These are phyloP conservation scores for Calonectria fujianensis DNA, from an alignment of 2,329 filamentous ascomycete species.

Conservation along the genomic window DNA sequence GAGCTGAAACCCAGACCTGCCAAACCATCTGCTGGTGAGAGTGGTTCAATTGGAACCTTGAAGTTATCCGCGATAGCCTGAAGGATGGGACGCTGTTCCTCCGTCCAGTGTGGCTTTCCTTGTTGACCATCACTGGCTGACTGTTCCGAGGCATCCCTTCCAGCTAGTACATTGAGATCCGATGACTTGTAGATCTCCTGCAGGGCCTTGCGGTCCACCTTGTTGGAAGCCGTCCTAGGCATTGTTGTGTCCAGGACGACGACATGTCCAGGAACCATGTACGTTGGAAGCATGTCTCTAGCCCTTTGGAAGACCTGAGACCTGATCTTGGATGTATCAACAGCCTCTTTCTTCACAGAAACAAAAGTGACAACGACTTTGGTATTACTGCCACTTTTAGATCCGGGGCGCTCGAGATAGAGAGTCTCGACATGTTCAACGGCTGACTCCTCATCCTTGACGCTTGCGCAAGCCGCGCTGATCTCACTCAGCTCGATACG, in stretches of 20 bases:
- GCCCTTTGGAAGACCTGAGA: constrained; percentile 8
- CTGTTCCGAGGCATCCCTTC: neutral
- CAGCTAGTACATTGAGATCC: neutral
- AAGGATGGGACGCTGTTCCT: constrained; percentile 1
- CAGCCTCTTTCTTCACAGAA: neutral
- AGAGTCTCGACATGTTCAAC: constrained; percentile 1
- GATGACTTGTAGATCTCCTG: constrained; percentile 10
- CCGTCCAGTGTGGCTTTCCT: neutral
- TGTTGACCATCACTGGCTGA: neutral
- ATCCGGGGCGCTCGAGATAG: neutral
- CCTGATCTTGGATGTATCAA: neutral
- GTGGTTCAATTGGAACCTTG: neutral
- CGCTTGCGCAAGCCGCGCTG: constrained; percentile 11
- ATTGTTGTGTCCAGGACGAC: constrained; percentile 1
- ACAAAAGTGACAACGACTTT: constrained; percentile 22
- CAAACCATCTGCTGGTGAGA: neutral
- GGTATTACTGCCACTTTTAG: neutral
- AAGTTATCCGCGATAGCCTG: neutral
- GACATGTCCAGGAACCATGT: constrained; percentile 6
- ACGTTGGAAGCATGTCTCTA: neutral
- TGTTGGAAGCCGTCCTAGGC: constrained; percentile 7
- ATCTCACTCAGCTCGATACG: constrained; percentile 18
- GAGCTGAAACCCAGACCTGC: constrained; percentile 12
- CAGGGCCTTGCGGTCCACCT: neutral
- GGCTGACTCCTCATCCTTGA: constrained; percentile 12